These are phyloP conservation scores for Batkoa obscura DNA, from an alignment of 371 early-diverging fungal species.

Conservation along the genomic window DNA sequence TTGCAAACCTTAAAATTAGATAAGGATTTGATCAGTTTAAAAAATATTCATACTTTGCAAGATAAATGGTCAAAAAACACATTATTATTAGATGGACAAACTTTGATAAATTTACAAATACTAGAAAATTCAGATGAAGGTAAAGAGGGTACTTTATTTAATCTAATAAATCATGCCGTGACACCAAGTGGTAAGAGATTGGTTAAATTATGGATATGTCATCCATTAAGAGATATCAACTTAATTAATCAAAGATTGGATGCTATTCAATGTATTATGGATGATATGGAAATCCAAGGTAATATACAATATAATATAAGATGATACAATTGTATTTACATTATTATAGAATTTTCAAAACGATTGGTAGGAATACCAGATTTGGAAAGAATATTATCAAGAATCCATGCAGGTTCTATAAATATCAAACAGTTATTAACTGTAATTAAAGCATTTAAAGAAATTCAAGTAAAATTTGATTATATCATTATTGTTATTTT, in stretches of 20 bases:
- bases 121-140: slow-evolving; percentile 73
- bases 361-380: slow-evolving; percentile 52
- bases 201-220: slow-evolving; percentile 80
- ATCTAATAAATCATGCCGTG: slow-evolving; percentile 62
- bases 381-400: slow-evolving; percentile 76
- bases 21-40: slow-evolving; percentile 55
- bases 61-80: slow-evolving; percentile 42
- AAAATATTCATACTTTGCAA: slow-evolving; percentile 59
- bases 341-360: slow-evolving; percentile 14
- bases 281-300: slow-evolving; percentile 39
- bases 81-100: slow-evolving; percentile 85
- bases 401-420: slow-evolving; percentile 72
- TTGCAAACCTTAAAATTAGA: slow-evolving; percentile 71
- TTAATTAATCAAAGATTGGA: slow-evolving; percentile 77
- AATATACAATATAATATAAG: slow-evolving; percentile 28
- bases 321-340: slow-evolving; percentile 9
- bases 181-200: slow-evolving; percentile 83
- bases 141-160: slow-evolving; percentile 65
- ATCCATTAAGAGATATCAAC: slow-evolving; percentile 53
- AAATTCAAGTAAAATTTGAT: slow-evolving; percentile 20
- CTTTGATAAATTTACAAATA: slow-evolving; percentile 83
- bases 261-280: slow-evolving; percentile 28
- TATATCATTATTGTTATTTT: no score
- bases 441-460: slow-evolving; percentile 36
- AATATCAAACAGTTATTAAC: slow-evolving; percentile 53